Evolutionary conservation across 805 yeast genomes (phyloP), one percentile per base, ranked within the genome.

Genomic region (Hanseniaspora lindneri): DNA sequence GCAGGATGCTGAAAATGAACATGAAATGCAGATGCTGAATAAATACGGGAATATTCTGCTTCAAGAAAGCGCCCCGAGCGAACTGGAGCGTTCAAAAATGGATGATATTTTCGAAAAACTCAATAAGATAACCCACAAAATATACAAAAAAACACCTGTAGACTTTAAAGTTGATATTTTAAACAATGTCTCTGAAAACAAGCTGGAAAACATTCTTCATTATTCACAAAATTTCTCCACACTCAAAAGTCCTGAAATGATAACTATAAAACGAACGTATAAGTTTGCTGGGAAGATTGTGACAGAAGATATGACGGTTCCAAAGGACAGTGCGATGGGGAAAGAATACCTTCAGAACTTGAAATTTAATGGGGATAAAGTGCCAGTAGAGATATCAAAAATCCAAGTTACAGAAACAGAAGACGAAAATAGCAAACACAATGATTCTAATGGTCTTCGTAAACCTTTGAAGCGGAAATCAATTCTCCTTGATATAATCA

Each of bases 201-300:
- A 44, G 11, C 19, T 35, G 16, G 17, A 32, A 16, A 32, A 30
- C 14, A 37, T 39, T 37, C 23, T 10, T 14, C n/a, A 35, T 33
- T 4, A 17, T 13, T 16, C 47, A 32, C 40, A 21, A 16, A 39
- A 44, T 14, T 21, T 40, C 6, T 28, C 10, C 23, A 49, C 4
- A 34, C 29, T 1, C 37, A 42, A 2, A 23, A 35, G 5, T 35
- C 44, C 5, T 16, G 78, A 79, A 44, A 72, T 72, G 59, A 74
- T 89, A 49, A 75, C 77, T 55, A 87, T 89, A 50, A 79, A 75
- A 52, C 72, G 92, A 53, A 75, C 79, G 2, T 89, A 84, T 60
- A 82, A 83, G 50, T 89, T 86, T 71, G 97, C 98, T 0, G 96
- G 96, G 5, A 83, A 83, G 56, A 69, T 77, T 2, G 71, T 82